Evolutionary conservation across 1,284 basidiomycete genomes (phyloP), one percentile per base, ranked within the genome.

Genomic region (Cutaneotrichosporon dermatis): DNA sequence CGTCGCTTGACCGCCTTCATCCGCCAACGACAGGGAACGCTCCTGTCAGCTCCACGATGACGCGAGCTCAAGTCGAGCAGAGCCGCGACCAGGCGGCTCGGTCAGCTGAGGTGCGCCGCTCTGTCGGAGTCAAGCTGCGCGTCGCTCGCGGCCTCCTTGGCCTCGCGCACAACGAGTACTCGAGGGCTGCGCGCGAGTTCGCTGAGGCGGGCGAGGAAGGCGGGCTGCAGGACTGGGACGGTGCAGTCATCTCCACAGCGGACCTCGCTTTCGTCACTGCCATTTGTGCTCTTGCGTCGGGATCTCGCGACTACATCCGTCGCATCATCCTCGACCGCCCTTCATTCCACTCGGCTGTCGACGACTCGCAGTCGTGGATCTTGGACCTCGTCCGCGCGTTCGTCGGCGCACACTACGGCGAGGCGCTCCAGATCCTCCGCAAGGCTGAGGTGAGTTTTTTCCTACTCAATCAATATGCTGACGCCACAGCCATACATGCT

Each of bases 201-300:
- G 62, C 60, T 3, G 62, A 68, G 10, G 60, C 73, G 6, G 61
- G 57, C 4, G 75, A 75, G 44, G 69, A 73, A 39, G 74, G 73
- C 39, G 73, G 74, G 1, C 62, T 75, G 34, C 68, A 58, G 6
- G 73, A 70, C 5, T 75, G 70, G 68, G 74, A 75, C 40, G 74
- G 74, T 33, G 46, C 63, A 66, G 72, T 65, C 3, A 74, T 76
- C 34, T 71, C 70, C 0, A 66, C 70, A 0, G 41, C 65, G 7
- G 75, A 76, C 55, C 41, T 72, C 10, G 69, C 69, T 0, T 58
- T 76, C 36, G 58, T 75, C 54, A 59, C 63, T 7, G 70, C 70
- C 1, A 58, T 75, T 34, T 69, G 68, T 43, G 64, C 66, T 0
- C 64, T 76, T 8, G 71, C 73, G 0, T 70, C 66, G 3, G 57